Evolutionary conservation across 75 land plant species (phyloP), one percentile per base, ranked within the genome.

Genomic region (Pinus albicaulis): DNA sequence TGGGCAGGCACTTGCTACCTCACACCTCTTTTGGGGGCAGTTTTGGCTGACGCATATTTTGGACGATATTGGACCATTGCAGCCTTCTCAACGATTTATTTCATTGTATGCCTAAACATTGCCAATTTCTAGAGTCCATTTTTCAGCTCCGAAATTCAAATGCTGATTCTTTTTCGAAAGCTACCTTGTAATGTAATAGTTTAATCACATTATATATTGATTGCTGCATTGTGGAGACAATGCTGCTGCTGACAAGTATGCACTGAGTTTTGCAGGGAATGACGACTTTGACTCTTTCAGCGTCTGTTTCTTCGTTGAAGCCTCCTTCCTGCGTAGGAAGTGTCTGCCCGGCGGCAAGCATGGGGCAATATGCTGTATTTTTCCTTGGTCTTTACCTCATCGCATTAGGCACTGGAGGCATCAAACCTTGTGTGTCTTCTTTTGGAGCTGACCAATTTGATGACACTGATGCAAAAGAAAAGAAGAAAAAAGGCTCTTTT

Each of bases 371-470:
- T 23, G 85, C 86, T n/a, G 83, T 81, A 17, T 76, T 79, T 31
- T 96, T 86, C 73, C 20, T 84, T 26, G 90, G 92, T 1, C 87
- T 96, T 7, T 96, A 96, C 71, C 63, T 96, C 55, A 89, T 96
- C 34, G 99, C 94, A 36, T 82, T 96, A 11, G 99, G 97, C n/a
- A 90, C 94, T 26, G 99, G 99, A 23, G 94, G 98, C 36, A 88
- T 96, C 71, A 90, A 96, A 77, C 88, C 94, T 1, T 90, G 91
- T 19, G 97, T 93, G 55, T 91, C 91, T 6, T 87, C 97, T 11
- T 92, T 90, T 76, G 99, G 99, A 14, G 99, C 99, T 7, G 99
- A 96, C 66, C 99, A 96, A 66, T 96, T 96, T 71, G 99, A 96
- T 79, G 97, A 88, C 31, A 80, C 77, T 19, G 91, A 96, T 71